Conservation (phyloP, 805 yeast species). For the Pichia thaimueangensis region DNA sequence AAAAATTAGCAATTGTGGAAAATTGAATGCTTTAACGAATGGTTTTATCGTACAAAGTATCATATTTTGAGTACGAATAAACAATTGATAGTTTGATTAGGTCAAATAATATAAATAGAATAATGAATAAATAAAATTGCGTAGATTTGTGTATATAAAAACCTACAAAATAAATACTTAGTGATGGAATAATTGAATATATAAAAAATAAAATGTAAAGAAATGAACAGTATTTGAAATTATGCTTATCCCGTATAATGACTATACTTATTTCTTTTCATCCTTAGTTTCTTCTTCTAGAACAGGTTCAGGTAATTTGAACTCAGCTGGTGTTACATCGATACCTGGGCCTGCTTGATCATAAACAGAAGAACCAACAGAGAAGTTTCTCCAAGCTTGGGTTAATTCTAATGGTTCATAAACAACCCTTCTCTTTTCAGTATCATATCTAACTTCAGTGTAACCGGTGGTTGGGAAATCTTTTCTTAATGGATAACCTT, state of each 20-base stretch:
- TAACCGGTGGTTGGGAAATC: constrained; percentile 92
- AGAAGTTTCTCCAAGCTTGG: constrained; percentile 87
- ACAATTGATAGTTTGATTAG: too few relatives aligned
- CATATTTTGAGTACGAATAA: too few relatives aligned
- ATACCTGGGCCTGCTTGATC: constrained; percentile 86
- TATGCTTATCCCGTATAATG: background rate
- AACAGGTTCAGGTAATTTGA: constrained; percentile 80
- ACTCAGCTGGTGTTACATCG: constrained; percentile 73
- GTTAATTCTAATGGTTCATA: constrained; percentile 88
- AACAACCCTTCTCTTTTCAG: constrained; percentile 82
- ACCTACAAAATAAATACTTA: constrained; percentile 2
- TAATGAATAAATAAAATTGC: too few relatives aligned
- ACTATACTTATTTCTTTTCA: constrained; percentile 8
- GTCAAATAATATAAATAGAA: too few relatives aligned
- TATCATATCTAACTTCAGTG: constrained; percentile 85
- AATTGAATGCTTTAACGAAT: too few relatives aligned
- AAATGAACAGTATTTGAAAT: background rate
- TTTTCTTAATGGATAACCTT: constrained; percentile 86
- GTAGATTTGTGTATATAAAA: too few relatives aligned
- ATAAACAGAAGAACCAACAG: constrained; percentile 86
- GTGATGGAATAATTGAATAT: constrained; percentile 8
- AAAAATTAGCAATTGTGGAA: too few relatives aligned
- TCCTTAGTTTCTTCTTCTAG: constrained; percentile 42
- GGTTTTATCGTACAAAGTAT: too few relatives aligned
- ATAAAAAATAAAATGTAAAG: background rate